A percentile compares a stretch with the other conserved stretches of the same genome.
These are phyloP conservation scores for Tolypocladium amazonense DNA, from an alignment of 2,329 filamentous ascomycete species.

Conservation along the genomic window DNA sequence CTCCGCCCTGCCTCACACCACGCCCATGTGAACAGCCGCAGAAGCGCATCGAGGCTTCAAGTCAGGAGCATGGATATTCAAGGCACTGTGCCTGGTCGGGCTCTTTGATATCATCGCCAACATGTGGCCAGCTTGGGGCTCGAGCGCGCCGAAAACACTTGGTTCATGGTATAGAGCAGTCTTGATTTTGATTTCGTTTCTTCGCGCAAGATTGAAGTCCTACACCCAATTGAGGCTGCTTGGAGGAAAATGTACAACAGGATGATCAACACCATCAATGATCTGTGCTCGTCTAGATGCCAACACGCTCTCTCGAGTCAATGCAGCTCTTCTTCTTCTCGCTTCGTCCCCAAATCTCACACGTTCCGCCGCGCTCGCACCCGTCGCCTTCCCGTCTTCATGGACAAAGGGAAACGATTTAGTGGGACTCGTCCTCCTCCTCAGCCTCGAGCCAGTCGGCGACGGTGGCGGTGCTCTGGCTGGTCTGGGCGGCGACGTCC, in stretches of 20 bases:
- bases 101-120: neutral
- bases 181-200: neutral
- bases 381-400: neutral
- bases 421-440: conserved; percentile 42
- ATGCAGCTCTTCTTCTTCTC: neutral
- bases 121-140: neutral
- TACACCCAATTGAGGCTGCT: conserved; percentile 20
- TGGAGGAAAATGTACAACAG: conserved; percentile 27
- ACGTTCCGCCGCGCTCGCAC: neutral
- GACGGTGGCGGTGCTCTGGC: conserved; percentile 44
- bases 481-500: conserved; percentile 49
- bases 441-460: conserved; percentile 80
- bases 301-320: neutral
- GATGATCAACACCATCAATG: conserved; percentile 15
- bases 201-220: conserved; percentile 12
- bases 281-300: conserved; percentile 5
- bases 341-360: neutral
- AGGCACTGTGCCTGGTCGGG: neutral
- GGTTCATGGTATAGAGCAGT: neutral
- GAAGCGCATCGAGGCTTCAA: neutral
- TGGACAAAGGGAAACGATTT: conserved; percentile 12
- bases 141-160: neutral
- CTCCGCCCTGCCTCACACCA: neutral
- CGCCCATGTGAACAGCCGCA: neutral
- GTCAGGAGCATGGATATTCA: neutral